phyloP scores from a whole-genome alignment of 805 yeast genomes.

The Saccharomycopsis sp. region DNA sequence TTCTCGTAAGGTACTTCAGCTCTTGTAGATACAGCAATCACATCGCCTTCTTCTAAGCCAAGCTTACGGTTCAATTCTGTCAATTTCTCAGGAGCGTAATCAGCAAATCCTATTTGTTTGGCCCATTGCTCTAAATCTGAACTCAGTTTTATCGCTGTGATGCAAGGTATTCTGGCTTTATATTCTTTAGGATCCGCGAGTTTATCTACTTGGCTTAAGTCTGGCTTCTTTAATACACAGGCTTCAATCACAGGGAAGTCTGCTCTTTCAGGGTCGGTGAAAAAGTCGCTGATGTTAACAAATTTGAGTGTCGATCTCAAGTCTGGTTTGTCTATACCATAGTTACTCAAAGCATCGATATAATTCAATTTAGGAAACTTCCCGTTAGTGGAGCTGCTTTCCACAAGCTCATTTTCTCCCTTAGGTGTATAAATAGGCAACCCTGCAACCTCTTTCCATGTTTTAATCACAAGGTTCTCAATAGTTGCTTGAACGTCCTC shows the following conservation, averaged over 20 bases:
- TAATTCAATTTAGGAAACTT: conserved; percentile 49
- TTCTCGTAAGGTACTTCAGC: conserved; percentile 69
- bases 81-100: conserved; percentile 28
- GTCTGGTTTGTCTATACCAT: conserved; percentile 95
- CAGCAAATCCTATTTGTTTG: conserved; percentile 29
- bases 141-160: conserved; percentile 43
- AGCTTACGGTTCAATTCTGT: conserved; percentile 30
- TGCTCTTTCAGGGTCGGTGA: conserved; percentile 30
- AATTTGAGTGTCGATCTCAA: conserved; percentile 57
- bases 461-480: conserved; percentile 44
- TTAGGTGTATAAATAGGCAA: conserved; percentile 34
- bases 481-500: conserved; percentile 62
- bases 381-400: conserved; percentile 1
- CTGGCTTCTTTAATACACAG: conserved; percentile 44
- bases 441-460: conserved; percentile 48
- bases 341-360: conserved; percentile 57
- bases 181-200: conserved; percentile 40
- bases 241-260: conserved; percentile 71
- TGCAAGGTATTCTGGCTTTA: conserved; percentile 50
- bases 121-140: conserved; percentile 41
- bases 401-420: conserved; percentile 17
- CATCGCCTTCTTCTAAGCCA: conserved; percentile 56
- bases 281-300: conserved; percentile 36
- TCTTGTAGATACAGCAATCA: conserved; percentile 75
- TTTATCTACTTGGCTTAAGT: conserved; percentile 29